phyloP scores from a whole-genome alignment of 75 land plant genomes.

The Selaginella moellendorffii region DNA sequence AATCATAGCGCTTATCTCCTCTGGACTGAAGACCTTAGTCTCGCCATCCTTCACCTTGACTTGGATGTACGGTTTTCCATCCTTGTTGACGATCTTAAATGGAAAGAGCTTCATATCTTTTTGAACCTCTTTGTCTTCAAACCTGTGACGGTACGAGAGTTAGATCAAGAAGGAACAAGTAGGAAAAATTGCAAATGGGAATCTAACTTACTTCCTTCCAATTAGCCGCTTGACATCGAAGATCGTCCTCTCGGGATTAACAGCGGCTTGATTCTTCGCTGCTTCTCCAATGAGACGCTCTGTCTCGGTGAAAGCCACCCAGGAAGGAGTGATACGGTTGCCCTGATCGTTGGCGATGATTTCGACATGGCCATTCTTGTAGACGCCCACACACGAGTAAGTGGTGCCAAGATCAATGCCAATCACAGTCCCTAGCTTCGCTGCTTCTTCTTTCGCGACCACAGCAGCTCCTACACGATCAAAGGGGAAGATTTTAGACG shows the following conservation, averaged over 20 bases:
- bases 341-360: slow-evolving; percentile 7
- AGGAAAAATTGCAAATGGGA: neutral
- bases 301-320: slow-evolving; percentile 6
- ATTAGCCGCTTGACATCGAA: slow-evolving; percentile 7
- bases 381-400: slow-evolving; percentile 4
- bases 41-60: slow-evolving; percentile 6
- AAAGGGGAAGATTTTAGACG: neutral
- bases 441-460: slow-evolving; percentile 29
- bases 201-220: slow-evolving; percentile 1
- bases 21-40: slow-evolving; percentile 1
- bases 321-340: slow-evolving; percentile 9
- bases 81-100: slow-evolving; percentile 4
- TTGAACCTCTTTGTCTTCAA: slow-evolving; percentile 1
- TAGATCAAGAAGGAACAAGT: neutral
- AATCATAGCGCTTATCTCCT: slow-evolving; percentile 7
- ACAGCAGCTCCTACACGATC: slow-evolving; percentile 18
- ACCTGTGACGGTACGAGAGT: neutral
- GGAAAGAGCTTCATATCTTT: slow-evolving; percentile 8
- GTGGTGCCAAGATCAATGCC: slow-evolving; percentile 8
- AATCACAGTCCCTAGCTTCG: slow-evolving; percentile 3
- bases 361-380: slow-evolving; percentile 7
- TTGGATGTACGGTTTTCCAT: neutral
- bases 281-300: slow-evolving; percentile 7
- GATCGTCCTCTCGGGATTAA: slow-evolving; percentile 9
- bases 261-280: slow-evolving; percentile 9